Evolutionary conservation across 75 land plant genomes (phyloP), one percentile per base, ranked within the genome.

Genomic region (Selaginella tamariscina): DNA sequence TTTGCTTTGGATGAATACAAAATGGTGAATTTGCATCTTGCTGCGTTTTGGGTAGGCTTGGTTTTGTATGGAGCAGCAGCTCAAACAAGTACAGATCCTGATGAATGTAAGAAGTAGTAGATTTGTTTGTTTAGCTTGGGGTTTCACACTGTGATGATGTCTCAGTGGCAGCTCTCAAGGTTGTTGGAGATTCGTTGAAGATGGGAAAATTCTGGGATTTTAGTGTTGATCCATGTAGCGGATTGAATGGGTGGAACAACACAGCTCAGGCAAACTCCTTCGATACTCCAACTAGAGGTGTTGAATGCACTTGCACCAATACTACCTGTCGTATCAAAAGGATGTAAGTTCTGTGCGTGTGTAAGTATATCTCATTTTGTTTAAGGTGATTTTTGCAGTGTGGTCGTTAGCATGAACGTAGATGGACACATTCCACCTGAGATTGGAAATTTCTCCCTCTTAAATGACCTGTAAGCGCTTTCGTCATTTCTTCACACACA

Each of bases 131-230:
- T 2, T 59, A 59, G 21, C 2, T 9, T n/a, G 21, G 23, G 2
- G 21, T 59, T n/a, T 59, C 62, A 59, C 62, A 8, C 62, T 59
- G n/a, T 59, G 21, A 9, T 2, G 9, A 9, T 59, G 27, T 59
- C 62, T 23, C 62, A 59, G 62, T 59, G 62, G 62, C 23, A n/a
- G 62, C 62, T 23, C 62, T 59, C 18, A 59, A n/a, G 21, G 23
- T 59, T 21, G 9, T 59, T n/a, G 62, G n/a, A 59, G 26, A 27
- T 26, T 9, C 9, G 2, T 59, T 59, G 62, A 5, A 15, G 11
- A 39, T 39, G 5, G 5, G 18, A 23, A 59, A 5, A 9, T 23
- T 21, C 62, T 59, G 62, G 62, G 23, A 59, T n/a, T 59, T 59
- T 26, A 59, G 62, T 21, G 62, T 59, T 8, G 62, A 59, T n/a